phyloP scores from a whole-genome alignment of 805 yeast species.

The Ogataea corticis region DNA sequence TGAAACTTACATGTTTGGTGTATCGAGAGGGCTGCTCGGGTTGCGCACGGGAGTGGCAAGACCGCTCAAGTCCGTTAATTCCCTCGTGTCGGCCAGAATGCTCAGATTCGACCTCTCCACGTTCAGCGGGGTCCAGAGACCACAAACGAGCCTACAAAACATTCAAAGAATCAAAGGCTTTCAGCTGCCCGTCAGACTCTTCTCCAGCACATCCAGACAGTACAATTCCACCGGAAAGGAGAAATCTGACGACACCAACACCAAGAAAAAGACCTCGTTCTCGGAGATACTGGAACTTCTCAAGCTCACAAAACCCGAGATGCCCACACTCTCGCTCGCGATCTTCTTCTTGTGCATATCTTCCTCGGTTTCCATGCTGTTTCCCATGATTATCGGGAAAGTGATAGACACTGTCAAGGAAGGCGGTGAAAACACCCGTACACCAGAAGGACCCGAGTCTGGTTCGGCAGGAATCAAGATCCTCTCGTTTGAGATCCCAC shows the following conservation, averaged over 20 bases:
- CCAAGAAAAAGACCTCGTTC: constrained; percentile 25
- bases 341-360: constrained; percentile 63
- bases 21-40: constrained; percentile 3
- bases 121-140: not conserved
- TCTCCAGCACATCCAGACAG: not conserved
- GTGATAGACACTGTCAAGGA: constrained; percentile 70
- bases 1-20: not conserved
- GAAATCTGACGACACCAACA: not conserved
- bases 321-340: constrained; percentile 58
- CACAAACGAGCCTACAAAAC: not conserved
- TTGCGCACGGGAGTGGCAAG: not conserved
- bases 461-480: constrained; percentile 22
- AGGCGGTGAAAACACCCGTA: constrained; percentile 23
- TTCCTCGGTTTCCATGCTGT: constrained; percentile 75
- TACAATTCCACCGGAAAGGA: constrained; percentile 2
- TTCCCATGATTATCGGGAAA: constrained; percentile 85
- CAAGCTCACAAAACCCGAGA: constrained; percentile 57
- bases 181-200: not conserved
- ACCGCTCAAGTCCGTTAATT: not conserved
- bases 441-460: constrained; percentile 15
- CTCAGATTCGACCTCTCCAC: not conserved
- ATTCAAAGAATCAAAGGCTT: not conserved
- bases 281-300: constrained; percentile 50
- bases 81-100: not conserved
- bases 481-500: constrained; percentile 54